Evolutionary conservation across 2,329 filamentous ascomycete species (phyloP).

Genomic region (Ophiostoma pallidulum): DNA sequence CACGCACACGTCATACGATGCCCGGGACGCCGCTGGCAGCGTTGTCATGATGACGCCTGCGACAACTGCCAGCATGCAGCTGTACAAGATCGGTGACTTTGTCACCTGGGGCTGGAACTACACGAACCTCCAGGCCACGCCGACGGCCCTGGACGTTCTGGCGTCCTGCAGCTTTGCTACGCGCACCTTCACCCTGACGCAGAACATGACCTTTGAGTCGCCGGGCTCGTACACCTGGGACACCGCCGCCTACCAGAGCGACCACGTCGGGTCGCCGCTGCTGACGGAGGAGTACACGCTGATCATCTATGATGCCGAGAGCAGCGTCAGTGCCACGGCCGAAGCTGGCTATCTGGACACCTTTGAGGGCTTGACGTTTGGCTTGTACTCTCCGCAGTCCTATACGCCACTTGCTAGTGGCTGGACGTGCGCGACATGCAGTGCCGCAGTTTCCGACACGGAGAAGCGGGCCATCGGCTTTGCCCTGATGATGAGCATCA

Average conservation of each 20-base stretch:
- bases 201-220: slow-evolving; percentile 51
- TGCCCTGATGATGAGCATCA: slow-evolving; percentile 42
- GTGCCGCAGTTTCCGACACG: slow-evolving; percentile 37
- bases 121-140: slow-evolving; percentile 47
- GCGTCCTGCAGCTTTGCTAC: slow-evolving; percentile 44
- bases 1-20: slow-evolving; percentile 33
- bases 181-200: slow-evolving; percentile 50
- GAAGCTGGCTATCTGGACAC: slow-evolving; percentile 47
- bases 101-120: slow-evolving; percentile 58
- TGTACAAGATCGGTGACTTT: slow-evolving; percentile 52
- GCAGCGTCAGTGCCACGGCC: slow-evolving; percentile 38
- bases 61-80: slow-evolving; percentile 33
- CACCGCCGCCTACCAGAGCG: slow-evolving; percentile 40
- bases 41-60: slow-evolving; percentile 46
- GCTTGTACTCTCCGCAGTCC: slow-evolving; percentile 43
- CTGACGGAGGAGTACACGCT: slow-evolving; percentile 50
- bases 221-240: slow-evolving; percentile 49
- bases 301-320: slow-evolving; percentile 50
- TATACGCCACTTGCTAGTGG: slow-evolving; percentile 41
- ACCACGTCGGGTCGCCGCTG: slow-evolving; percentile 36
- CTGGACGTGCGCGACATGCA: slow-evolving; percentile 51
- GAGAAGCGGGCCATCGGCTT: slow-evolving; percentile 41
- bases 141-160: slow-evolving; percentile 51
- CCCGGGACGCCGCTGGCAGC: slow-evolving; percentile 38
- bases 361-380: slow-evolving; percentile 42